Evolutionary conservation across 768 basidiomycete species (phyloP), one percentile per base, ranked within the genome.

Genomic region (Leccinum obscurum): DNA sequence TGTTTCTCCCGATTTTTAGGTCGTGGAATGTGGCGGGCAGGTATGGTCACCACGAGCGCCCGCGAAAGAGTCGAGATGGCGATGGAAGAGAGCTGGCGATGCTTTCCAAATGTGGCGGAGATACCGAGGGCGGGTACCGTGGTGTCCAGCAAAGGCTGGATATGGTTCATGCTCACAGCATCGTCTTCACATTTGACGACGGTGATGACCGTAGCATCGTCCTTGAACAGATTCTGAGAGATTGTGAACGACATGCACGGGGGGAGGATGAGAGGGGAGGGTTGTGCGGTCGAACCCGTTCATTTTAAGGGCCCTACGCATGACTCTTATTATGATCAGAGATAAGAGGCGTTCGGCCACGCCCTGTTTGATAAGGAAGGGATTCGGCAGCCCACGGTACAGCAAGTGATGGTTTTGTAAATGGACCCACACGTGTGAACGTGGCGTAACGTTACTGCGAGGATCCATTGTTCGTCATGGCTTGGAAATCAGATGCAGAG

Each of bases 381-480:
- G 11, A 49, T 26, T 14, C 48, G 13, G 24, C 13, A 15, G 17
- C 28, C 7, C 28, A 30, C 28, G 28, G 28, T 26, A 26, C 48
- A 26, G 24, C 48, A 26, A 11, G 13, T 26, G 6, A 20, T 15
- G 35, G 35, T 37, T 6, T 37, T 14, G 44, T 20, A 20, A 46
- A n/a, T 9, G 24, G 48, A 24, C 24, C 48, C 48, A 49, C 48
- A 49, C 48, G 48, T 24, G 22, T 46, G 44, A 46, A 30, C 28
- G 28, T 30, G 28, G 28, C 28, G 28, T 30, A 30, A 30, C 92
- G 82, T 93, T 94, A 51, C 86, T 89, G 6, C 92, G 80, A 11
- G 86, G 80, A 35, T 35, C 10, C 9, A 1, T 32, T 32, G 32
- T 32, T 11, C 28, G 7, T 30, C 28, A 30, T 30, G 28, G 28